Conservation (phyloP, 768 basidiomycete species). For the Kwoniella heveanensis region DNA sequence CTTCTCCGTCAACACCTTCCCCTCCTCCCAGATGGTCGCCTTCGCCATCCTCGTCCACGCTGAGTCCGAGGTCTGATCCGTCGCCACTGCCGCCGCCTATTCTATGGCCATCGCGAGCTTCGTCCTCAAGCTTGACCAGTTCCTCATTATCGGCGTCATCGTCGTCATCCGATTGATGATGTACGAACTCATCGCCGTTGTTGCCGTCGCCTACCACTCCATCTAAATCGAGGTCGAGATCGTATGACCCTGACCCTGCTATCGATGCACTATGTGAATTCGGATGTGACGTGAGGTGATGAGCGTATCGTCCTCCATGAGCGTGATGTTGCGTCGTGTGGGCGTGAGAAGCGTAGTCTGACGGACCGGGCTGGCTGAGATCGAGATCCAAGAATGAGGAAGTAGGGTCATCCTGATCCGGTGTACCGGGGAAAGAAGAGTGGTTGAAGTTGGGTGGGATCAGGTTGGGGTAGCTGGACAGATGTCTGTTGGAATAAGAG, state of each 20-base stretch:
- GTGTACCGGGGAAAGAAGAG: conserved; percentile 16
- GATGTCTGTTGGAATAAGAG: conserved; percentile 12
- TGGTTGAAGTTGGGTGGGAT: conserved; percentile 18
- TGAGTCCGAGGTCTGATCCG: background rate
- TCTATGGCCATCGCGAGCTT: conserved; percentile 6
- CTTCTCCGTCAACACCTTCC: conserved; percentile 21
- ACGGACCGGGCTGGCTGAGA: conserved; percentile 31
- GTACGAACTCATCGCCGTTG: conserved; percentile 25
- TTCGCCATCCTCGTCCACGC: conserved; percentile 5
- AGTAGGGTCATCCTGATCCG: conserved; percentile 23
- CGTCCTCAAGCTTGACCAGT: conserved; percentile 26
- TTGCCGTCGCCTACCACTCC: conserved; percentile 26
- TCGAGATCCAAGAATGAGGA: conserved; percentile 26
- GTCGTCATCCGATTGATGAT: conserved; percentile 13
- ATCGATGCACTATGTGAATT: background rate
- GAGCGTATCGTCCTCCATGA: conserved; percentile 1
- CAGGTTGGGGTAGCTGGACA: conserved; percentile 8
- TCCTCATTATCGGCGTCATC: conserved; percentile 11
- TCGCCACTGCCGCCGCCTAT: background rate
- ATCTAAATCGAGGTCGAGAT: conserved; percentile 27
- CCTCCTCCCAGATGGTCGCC: conserved; percentile 29
- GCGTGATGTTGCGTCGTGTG: conserved; percentile 1
- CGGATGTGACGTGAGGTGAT: background rate
- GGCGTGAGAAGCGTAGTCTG: conserved; percentile 15
- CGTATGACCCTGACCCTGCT: conserved; percentile 7